Base-by-base conservation (phyloP, 371 early-diverging fungal species). In the Globomyces sp. region DNA sequence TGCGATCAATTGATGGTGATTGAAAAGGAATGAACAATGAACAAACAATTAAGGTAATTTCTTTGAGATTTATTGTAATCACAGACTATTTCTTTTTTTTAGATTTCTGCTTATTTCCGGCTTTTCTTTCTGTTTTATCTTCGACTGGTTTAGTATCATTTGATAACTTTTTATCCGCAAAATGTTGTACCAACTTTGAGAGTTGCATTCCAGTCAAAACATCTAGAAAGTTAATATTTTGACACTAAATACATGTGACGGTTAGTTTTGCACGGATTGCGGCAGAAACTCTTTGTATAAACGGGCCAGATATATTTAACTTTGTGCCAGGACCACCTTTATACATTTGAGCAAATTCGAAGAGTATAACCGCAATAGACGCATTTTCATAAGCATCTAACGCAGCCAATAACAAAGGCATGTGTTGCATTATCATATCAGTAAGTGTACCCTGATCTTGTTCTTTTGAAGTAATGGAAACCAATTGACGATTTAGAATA, bases 401-500 rank as follows among this genome's bases (percentile, higher is more conserved):
- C 36, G 39, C 60, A 34, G 60, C 60, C 34, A 60, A 34, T 6
- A 60, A 37, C 13, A 60, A 60, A 2, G 60, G 60, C 34, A 60
- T 46, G 44, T 60, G 44, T 44, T 60, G 60, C 43, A 34, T 44
- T 34, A 36, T 36, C 60, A 60, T 60, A 8, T 46, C 37, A 4
- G 49, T 41, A 24, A 60, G 37, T 10, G 48, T 9, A 24, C 60
- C 41, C 9, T 60, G 43, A 37, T 49, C 41, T 4, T 44, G 43
- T 60, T 60, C 60, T 39, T 46, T 37, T 42, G 37, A 60, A 49
- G 60, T 60, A 60, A 60, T 60, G 3, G 60, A 60, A 24, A 60
- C 39, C 34, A 60, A 13, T 13, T 60, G 60, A 5, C 60, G 4
- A 4, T 60, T 40, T 37, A 60, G 13, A 60, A 60, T 60, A 37